phyloP scores from a whole-genome alignment of 2,329 filamentous ascomycete species.

The Ceratocystis harringtonii region DNA sequence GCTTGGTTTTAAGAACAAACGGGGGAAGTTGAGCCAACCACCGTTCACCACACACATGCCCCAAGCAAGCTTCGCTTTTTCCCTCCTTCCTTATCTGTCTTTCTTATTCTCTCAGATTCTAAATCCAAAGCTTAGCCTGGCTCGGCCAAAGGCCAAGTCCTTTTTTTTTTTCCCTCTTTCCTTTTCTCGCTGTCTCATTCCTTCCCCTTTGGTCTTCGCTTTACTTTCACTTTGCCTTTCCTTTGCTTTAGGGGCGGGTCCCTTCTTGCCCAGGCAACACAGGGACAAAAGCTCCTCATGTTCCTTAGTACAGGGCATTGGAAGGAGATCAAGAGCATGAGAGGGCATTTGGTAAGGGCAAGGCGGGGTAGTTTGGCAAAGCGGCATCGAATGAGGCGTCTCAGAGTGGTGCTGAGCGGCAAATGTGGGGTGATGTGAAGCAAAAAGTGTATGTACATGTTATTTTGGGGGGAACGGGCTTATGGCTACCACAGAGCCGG shows the following conservation, averaged over 20 bases:
- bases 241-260: too few species aligned
- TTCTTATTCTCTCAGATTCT: conserved; percentile 1
- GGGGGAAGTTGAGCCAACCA: not conserved
- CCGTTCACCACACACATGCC: not conserved
- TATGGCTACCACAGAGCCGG: not conserved
- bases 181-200: not conserved
- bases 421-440: conserved; percentile 6
- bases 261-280: not conserved
- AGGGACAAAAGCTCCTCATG: conserved; percentile 2
- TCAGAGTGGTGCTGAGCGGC: conserved; percentile 9
- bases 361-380: conserved; percentile 6
- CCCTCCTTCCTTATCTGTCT: conserved; percentile 1
- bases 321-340: not conserved
- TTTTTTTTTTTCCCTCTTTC: not conserved
- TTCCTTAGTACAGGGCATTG: not conserved
- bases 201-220: not conserved
- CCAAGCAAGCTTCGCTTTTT: not conserved
- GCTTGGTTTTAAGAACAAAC: conserved; percentile 7
- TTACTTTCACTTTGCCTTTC: too few species aligned
- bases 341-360: not conserved
- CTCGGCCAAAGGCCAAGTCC: not conserved
- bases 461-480: not conserved
- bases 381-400: conserved; percentile 8
- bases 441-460: conserved; percentile 8
- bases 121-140: not conserved